Evolutionary conservation across 805 yeast species (phyloP), one percentile per base, ranked within the genome.

Genomic region (Saccharomycopsis babjevae): DNA sequence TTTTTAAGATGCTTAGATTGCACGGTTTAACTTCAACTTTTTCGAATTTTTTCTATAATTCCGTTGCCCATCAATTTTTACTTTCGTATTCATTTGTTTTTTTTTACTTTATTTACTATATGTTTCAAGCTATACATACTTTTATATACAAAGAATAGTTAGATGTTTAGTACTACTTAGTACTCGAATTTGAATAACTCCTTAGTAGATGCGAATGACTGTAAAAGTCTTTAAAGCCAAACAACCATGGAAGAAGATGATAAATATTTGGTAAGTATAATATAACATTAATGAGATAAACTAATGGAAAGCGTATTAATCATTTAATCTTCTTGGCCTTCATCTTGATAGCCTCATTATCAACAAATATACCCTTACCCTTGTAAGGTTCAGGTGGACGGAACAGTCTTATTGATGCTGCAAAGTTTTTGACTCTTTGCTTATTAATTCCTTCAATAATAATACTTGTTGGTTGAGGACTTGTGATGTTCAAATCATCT

Each of bases 321-420:
- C 80, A 93, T 84, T 94, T 93, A 73, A 93, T 89, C 81, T 91
- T 93, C 81, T 89, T 89, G 67, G 86, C 89, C 81, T 94, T 94
- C 70, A 93, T 79, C 71, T 84, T 85, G 73, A 94, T 87, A 57
- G 96, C 90, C 77, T 94, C 98, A 69, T 84, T 88, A 73, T 92
- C 88, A 57, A 94, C 86, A 71, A 87, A 94, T 57, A 94, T 87
- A 70, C 99, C 99, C 68, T 96, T 96, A 71, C 99, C 99, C 77
- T 94, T 94, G 74, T 94, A 94, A 46, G 97, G 97, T 76, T 94
- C 99, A 55, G 99, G 99, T 64, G 96, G 96, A 72, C 89, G 89
- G 78, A 83, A 83, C 68, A 82, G 83, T 73, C 98, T 85, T 66
- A 94, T 79, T 61, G 83, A 83, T 16, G 96, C 97, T 20, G 98